Conservation (phyloP, 306 rosid species). For the Lablab purpureus region DNA sequence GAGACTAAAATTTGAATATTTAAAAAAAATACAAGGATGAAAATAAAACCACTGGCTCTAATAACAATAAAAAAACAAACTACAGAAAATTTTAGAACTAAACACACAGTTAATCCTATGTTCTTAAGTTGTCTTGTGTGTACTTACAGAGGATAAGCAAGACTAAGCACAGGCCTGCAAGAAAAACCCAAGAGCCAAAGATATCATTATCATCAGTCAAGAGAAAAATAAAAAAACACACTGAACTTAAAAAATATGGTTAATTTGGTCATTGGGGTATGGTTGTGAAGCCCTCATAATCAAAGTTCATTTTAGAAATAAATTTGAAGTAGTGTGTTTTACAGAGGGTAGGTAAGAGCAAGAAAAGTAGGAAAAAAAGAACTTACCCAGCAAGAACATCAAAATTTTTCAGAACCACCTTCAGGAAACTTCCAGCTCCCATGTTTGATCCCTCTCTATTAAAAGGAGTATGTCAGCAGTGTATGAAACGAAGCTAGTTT, state of each 20-base stretch:
- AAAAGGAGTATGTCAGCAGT: background rate
- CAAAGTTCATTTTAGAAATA: conserved; percentile 3
- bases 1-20: background rate
- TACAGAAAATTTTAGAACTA: background rate
- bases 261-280: background rate
- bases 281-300: background rate
- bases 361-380: background rate
- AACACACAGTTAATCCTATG: background rate
- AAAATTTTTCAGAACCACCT: conserved; percentile 73
- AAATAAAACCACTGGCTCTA: background rate
- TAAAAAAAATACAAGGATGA: background rate
- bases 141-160: conserved; percentile 96
- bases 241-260: conserved; percentile 10
- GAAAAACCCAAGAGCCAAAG: background rate
- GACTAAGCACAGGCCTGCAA: conserved; percentile 96
- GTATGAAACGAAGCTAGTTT: background rate
- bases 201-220: background rate
- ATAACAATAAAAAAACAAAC: background rate
- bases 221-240: background rate
- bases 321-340: background rate
- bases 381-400: conserved; percentile 94
- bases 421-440: conserved; percentile 80
- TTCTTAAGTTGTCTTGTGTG: background rate
- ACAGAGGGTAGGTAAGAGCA: background rate
- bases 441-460: conserved; percentile 46